phyloP scores from a whole-genome alignment of 257 asterid genomes.

The Rehmannia glutinosa region DNA sequence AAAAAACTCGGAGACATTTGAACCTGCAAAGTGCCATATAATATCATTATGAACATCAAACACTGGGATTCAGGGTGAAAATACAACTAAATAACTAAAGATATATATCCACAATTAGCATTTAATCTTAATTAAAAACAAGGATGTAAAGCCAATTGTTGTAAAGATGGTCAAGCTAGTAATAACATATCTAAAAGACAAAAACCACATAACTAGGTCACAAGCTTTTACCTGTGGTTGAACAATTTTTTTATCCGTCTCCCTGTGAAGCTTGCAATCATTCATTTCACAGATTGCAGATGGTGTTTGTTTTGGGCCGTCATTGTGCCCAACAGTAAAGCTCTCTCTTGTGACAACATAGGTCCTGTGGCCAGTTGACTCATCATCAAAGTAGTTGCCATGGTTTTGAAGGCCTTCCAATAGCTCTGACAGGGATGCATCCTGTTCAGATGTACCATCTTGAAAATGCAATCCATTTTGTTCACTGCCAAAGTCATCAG shows the following conservation, averaged over 20 bases:
- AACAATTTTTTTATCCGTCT: conserved; percentile 11
- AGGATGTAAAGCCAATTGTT: neutral
- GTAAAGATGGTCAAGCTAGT: neutral
- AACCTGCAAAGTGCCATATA: conserved; percentile 29
- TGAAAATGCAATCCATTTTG: conserved; percentile 46
- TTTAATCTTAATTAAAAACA: neutral
- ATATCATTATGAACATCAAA: conserved; percentile 10
- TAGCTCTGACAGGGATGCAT: conserved; percentile 55
- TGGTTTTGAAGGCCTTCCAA: conserved; percentile 49
- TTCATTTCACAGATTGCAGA: conserved; percentile 15
- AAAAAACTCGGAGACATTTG: conserved; percentile 15
- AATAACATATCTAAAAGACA: conserved; percentile 1
- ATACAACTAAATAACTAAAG: neutral
- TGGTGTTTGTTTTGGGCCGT: conserved; percentile 15
- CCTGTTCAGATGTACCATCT: conserved; percentile 73
- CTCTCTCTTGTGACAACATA: conserved; percentile 15
- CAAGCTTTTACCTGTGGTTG: conserved; percentile 24
- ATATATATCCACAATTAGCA: neutral
- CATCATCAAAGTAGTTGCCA: conserved; percentile 29
- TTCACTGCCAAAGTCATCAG: conserved; percentile 63
- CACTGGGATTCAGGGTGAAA: neutral
- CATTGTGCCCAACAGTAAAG: conserved; percentile 9
- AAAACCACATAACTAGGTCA: neutral
- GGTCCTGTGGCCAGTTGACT: conserved; percentile 16
- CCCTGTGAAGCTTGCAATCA: neutral